Base-by-base conservation (phyloP, 1,284 basidiomycete genomes). In the Cronartium quercuum region DNA sequence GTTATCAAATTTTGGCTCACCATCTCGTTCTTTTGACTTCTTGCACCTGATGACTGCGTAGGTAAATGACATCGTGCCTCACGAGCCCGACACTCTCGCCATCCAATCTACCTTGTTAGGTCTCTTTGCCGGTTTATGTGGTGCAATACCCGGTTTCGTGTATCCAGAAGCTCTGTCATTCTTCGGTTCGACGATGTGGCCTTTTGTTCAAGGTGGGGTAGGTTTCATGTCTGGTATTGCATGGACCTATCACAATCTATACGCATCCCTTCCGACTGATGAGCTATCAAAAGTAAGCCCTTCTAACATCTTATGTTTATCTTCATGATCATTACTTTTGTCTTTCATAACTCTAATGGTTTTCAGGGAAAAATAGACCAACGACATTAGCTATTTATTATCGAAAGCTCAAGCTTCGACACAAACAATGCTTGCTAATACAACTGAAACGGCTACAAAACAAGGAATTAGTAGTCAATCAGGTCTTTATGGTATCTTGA, bases 241-340 rank as follows among this genome's bases (percentile, higher is more conserved):
- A 1, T 73, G 70, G 70, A 73, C 70, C 6, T 73, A 73, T 55
- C 70, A 73, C n/a, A 73, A 73, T 44, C 38, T 73, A 34, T 73
- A 66, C 24, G 62, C 63, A 7, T 40, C 40, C 15, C 70, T 66
- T 47, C 70, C 70, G 0, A 41, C 55, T 21, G 70, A 73, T 66
- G 63, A 73, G 34, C 64, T 66, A 29, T 73, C 70, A 58, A 73
- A 73, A 37, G 70, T 73, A 51, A 35, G 44, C 38, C 2, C 29
- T 9, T 55, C 29, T 1, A 15, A 55, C 29, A 6, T 51, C 12
- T 13, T 51, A 58, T 61, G 10, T 6, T n/a, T 61, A 34, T 35
- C 5, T n/a, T 10, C 37, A 21, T 61, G 7, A 10, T 35, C 13
- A 9, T 61, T 18, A 21, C 7, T 61, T 35, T 61, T 60, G 13